Percentiles rank a stretch among this genome's conserved stretches.
These are phyloP conservation scores for Sphagnum contortum DNA, from an alignment of 225 moss, liverwort and hornwort genomes.

Conservation along the genomic window DNA sequence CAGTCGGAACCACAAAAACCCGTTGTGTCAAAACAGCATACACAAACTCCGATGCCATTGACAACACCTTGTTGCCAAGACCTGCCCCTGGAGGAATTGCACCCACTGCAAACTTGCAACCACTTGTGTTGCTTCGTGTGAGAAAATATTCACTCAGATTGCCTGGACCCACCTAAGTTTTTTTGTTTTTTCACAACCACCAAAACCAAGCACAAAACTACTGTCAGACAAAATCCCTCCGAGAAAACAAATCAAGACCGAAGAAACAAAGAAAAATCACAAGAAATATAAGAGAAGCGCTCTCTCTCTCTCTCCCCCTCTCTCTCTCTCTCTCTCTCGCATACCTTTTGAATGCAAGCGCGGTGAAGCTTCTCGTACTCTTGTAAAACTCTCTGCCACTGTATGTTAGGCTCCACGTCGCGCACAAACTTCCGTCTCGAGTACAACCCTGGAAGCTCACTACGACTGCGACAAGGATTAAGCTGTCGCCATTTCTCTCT, in stretches of 20 bases:
- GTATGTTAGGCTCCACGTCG: slow-evolving; percentile 35
- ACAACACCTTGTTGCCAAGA: slow-evolving; percentile 65
- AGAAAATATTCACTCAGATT: slow-evolving; percentile 41
- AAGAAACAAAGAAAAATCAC: too few species aligned
- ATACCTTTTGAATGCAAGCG: slow-evolving; percentile 41
- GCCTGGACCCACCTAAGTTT: background rate
- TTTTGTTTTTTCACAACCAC: too few species aligned
- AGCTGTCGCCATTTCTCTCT: slow-evolving; percentile 27
- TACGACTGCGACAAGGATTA: slow-evolving; percentile 55
- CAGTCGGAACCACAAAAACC: slow-evolving; percentile 43
- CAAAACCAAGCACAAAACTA: too few species aligned
- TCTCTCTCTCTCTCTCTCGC: background rate
- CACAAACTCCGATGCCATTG: slow-evolving; percentile 39
- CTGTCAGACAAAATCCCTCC: too few species aligned
- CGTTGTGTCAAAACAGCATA: slow-evolving; percentile 62
- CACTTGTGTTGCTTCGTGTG: slow-evolving; percentile 30
- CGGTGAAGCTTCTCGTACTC: slow-evolving; percentile 70
- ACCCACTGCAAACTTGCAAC: slow-evolving; percentile 61
- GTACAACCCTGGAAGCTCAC: slow-evolving; percentile 50
- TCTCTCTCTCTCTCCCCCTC: too few species aligned
- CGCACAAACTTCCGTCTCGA: slow-evolving; percentile 47
- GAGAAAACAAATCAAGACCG: too few species aligned
- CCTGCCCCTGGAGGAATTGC: slow-evolving; percentile 47
- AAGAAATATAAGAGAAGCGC: too few species aligned
- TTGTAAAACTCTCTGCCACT: slow-evolving; percentile 42